Conservation (phyloP, 2,329 filamentous ascomycete genomes). For the Reticulascus tulasneorum region DNA sequence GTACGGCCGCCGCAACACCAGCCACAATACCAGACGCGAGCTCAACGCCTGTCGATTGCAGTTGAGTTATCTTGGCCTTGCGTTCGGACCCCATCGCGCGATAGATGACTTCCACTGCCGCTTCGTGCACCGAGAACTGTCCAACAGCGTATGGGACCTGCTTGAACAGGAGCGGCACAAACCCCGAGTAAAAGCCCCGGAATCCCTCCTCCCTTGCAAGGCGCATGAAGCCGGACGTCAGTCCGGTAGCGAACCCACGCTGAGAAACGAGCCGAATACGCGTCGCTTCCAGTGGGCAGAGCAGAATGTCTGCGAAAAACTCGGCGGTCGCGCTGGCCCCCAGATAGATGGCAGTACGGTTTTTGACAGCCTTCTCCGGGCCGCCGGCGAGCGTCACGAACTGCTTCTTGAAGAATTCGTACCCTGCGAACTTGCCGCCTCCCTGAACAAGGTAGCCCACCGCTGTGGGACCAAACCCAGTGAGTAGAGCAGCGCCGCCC, state of each 20-base stretch:
- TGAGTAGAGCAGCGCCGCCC: slow-evolving; percentile 74
- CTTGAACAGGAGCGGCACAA: slow-evolving; percentile 81
- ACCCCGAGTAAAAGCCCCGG: slow-evolving; percentile 84
- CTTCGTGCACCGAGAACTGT: slow-evolving; percentile 94
- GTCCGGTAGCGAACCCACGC: slow-evolving; percentile 70
- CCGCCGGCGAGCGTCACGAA: slow-evolving; percentile 66
- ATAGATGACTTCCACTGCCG: slow-evolving; percentile 75
- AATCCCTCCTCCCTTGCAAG: slow-evolving; percentile 73
- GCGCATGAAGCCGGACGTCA: slow-evolving; percentile 68
- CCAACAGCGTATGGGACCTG: slow-evolving; percentile 92
- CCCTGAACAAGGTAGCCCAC: slow-evolving; percentile 88
- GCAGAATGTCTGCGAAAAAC: slow-evolving; percentile 72
- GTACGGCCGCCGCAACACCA: slow-evolving; percentile 81
- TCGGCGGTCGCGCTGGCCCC: slow-evolving; percentile 65
- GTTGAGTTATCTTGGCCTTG: slow-evolving; percentile 65
- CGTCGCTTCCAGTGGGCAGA: slow-evolving; percentile 87
- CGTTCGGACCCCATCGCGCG: slow-evolving; percentile 58
- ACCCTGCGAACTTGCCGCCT: slow-evolving; percentile 86
- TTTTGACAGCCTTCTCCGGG: slow-evolving; percentile 37
- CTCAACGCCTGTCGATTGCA: slow-evolving; percentile 78
- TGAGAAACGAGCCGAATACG: slow-evolving; percentile 76
- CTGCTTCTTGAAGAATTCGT: slow-evolving; percentile 92
- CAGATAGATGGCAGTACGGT: slow-evolving; percentile 64
- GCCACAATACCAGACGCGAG: slow-evolving; percentile 81
- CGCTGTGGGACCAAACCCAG: slow-evolving; percentile 79